Evolutionary conservation across 805 yeast species (phyloP).

Genomic region (Metschnikowia lochheadii): DNA sequence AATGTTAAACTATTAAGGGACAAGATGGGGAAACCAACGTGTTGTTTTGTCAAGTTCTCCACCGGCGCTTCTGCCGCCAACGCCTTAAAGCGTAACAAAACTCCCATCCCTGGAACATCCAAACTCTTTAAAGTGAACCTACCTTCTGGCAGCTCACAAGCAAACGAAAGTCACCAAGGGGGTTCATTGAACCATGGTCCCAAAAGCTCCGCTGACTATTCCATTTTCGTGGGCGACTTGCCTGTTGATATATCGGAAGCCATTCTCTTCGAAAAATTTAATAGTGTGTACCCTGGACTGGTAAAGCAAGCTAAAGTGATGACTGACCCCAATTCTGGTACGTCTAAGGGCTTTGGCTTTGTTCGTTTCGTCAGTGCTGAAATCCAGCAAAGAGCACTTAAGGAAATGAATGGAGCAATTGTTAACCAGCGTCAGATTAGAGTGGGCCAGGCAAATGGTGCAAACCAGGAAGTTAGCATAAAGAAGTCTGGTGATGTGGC

Average conservation of each 20-base stretch:
- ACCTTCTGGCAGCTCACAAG: constrained; percentile 52
- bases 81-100: constrained; percentile 67
- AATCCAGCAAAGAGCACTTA: constrained; percentile 67
- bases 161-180: neutral
- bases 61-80: constrained; percentile 54
- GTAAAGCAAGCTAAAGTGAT: constrained; percentile 75
- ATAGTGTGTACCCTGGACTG: constrained; percentile 60
- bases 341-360: constrained; percentile 84
- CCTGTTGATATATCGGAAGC: constrained; percentile 70
- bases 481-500: constrained; percentile 4
- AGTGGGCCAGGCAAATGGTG: constrained; percentile 49
- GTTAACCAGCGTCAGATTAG: constrained; percentile 73
- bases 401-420: constrained; percentile 77
- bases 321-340: constrained; percentile 65
- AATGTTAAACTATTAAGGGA: constrained; percentile 70
- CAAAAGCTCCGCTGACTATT: constrained; percentile 39
- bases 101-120: constrained; percentile 61
- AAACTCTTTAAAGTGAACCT: constrained; percentile 65
- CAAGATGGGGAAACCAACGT: constrained; percentile 42
- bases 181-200: neutral
- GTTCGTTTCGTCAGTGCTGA: constrained; percentile 65
- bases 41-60: constrained; percentile 78
- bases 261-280: constrained; percentile 60
- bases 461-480: constrained; percentile 3
- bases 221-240: constrained; percentile 85